Evolutionary conservation across 2,329 filamentous ascomycete genomes (phyloP).

Genomic region (Lasiodiplodia citricola): DNA sequence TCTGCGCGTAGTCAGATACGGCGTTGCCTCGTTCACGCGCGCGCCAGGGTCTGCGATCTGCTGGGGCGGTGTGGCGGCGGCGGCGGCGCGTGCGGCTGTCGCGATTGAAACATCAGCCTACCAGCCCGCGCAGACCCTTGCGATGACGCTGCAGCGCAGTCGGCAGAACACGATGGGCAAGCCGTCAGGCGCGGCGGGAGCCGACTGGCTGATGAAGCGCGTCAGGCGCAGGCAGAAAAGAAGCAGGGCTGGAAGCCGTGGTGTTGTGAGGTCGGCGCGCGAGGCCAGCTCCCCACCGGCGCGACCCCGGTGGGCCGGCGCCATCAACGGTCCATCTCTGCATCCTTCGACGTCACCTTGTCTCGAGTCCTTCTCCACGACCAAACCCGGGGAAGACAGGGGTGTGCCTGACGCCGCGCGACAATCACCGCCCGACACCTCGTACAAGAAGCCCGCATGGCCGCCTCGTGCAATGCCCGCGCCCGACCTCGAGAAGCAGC

Average conservation of each 20-base stretch:
- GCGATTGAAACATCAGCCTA: neutral
- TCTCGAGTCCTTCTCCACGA: constrained; percentile 11
- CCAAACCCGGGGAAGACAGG: constrained; percentile 7
- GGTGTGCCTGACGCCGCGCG: neutral
- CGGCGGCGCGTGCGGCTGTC: constrained; percentile 7
- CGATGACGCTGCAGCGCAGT: neutral
- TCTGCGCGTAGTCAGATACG: constrained; percentile 5
- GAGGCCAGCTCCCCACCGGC: neutral
- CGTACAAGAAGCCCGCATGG: neutral
- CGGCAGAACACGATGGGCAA: neutral
- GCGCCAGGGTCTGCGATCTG: constrained; percentile 20
- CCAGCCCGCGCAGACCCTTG: neutral
- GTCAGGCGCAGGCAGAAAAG: too few relatives aligned
- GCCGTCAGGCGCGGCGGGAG: neutral
- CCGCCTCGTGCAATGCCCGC: neutral
- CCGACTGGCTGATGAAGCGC: neutral
- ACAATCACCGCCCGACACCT: neutral
- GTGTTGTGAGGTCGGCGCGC: too few relatives aligned
- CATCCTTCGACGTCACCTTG: constrained; percentile 7
- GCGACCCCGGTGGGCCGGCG: constrained; percentile 3
- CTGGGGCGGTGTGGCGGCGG: constrained; percentile 11
- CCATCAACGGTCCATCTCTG: neutral
- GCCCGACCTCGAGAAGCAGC: neutral
- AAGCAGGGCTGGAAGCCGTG: too few relatives aligned
- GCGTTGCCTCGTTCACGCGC: neutral